Base-by-base conservation (phyloP, 1,139 yeast species). In the Entelexis sorbosivorans region DNA sequence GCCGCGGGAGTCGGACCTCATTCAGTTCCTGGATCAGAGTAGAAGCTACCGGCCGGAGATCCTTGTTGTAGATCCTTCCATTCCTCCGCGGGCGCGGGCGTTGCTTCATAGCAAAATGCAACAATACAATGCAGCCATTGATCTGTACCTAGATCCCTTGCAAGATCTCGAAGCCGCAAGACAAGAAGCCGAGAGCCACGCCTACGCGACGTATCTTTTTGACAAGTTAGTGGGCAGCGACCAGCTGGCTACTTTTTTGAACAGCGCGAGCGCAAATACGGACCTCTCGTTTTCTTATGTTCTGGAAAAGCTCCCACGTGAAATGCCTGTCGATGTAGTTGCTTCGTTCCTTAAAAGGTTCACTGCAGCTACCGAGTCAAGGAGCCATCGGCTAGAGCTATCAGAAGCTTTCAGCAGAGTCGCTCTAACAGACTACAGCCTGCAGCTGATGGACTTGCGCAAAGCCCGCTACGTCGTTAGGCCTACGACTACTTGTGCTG, bases 91-190 rank as follows among this genome's bases (percentile, higher is more conserved):
- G 2, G 52, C 52, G 5, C 32, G 40, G 3, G 59, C 86, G 0
- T 73, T 77, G 47, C 75, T 89, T 2, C 72, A 82, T 52, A 74
- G 75, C 40, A 73, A 77, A 56, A 64, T 83, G 44, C 81, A 79
- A 1, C 78, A 78, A 52, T 87, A 86, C 61, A 73, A 74, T 14
- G 75, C 78, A 48, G 81, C 89, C 0, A 69, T 91, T 28, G 77
- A 77, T 55, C 76, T 86, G 1, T 72, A 38, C 28, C 19, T 57
- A 16, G 52, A 40, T 8, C 29, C 43, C 4, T 9, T 40, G 9
- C 47, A 32, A 6, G 52, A 53, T 13, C 26, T 31, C 13, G 44
- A 32, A 1, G 48, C 49, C 9, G 58, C 59, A 3, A 49, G 48
- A 24, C 5, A 14, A 3, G 39, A 50, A 19, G 59, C 57, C 0